A percentile compares a stretch with the other conserved stretches of the same genome.
Conservation (phyloP, 139 green algal species). For the Chlorella sp. region DNA sequence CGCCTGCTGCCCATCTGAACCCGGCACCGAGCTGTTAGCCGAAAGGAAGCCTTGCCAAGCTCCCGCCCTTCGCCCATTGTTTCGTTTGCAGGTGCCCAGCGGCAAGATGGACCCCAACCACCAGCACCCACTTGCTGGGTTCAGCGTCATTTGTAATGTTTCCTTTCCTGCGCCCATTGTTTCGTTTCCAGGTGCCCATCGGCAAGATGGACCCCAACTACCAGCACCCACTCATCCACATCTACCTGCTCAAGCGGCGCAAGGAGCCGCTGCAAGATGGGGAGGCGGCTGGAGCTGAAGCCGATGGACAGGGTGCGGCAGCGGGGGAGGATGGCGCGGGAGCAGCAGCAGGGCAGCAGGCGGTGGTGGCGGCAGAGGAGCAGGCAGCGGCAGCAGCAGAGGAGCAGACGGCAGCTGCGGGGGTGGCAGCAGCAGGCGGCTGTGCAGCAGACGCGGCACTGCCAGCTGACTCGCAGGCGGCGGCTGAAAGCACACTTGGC, state of each 20-base stretch:
- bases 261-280: slow-evolving; percentile 22
- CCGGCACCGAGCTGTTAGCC: too few relatives aligned
- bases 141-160: too few relatives aligned
- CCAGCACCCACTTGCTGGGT: slow-evolving; percentile 72
- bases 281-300: neutral
- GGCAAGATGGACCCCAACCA: slow-evolving; percentile 70
- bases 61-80: too few relatives aligned
- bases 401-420: neutral
- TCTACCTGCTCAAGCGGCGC: slow-evolving; percentile 72
- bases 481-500: neutral
- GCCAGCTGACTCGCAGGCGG: neutral
- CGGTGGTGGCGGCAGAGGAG: neutral
- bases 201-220: slow-evolving; percentile 70
- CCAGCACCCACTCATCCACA: slow-evolving; percentile 77
- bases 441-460: neutral
- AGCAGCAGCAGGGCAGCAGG: neutral
- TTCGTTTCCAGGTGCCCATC: slow-evolving; percentile 28
- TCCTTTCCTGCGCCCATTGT: too few relatives aligned
- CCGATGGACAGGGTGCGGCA: neutral
- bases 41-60: too few relatives aligned
- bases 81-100: neutral
- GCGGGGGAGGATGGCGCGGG: neutral
- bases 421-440: neutral
- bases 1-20: too few relatives aligned
- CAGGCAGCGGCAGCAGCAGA: neutral